phyloP scores from a whole-genome alignment of 192 early-diverging fungal genomes.

The Backusella mclennaniae region DNA sequence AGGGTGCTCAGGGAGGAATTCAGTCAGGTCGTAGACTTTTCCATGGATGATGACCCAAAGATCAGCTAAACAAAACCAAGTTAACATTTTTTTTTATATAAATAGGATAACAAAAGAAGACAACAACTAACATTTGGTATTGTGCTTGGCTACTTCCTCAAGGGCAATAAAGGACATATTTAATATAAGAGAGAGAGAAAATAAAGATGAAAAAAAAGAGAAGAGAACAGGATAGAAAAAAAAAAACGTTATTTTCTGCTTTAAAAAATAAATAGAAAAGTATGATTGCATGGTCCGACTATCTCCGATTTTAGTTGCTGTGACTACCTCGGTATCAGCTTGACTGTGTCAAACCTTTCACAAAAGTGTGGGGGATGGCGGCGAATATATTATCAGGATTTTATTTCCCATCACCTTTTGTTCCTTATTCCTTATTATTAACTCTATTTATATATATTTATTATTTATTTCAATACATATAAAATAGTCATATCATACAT shows the following conservation, averaged over 20 bases:
- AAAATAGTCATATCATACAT: not conserved
- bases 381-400: not conserved
- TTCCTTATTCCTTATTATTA: not conserved
- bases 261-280: not conserved
- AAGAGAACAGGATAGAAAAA: not conserved
- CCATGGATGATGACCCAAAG: constrained; percentile 64
- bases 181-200: not conserved
- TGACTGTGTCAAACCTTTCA: not conserved
- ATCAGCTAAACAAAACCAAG: constrained; percentile 23
- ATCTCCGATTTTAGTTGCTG: not conserved
- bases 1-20: constrained; percentile 59
- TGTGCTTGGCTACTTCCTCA: constrained; percentile 38
- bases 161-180: not conserved
- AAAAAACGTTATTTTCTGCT: not conserved
- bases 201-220: not conserved
- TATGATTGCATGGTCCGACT: not conserved
- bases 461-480: not conserved
- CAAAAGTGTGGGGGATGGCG: not conserved
- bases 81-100: not conserved
- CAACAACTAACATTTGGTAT: constrained; percentile 30
- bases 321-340: not conserved
- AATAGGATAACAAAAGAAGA: not conserved
- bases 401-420: not conserved
- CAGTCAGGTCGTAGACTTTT: constrained; percentile 63
- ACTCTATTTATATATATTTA: not conserved